phyloP scores from a whole-genome alignment of 2,329 filamentous ascomycete species.

The Alternaria triticina region DNA sequence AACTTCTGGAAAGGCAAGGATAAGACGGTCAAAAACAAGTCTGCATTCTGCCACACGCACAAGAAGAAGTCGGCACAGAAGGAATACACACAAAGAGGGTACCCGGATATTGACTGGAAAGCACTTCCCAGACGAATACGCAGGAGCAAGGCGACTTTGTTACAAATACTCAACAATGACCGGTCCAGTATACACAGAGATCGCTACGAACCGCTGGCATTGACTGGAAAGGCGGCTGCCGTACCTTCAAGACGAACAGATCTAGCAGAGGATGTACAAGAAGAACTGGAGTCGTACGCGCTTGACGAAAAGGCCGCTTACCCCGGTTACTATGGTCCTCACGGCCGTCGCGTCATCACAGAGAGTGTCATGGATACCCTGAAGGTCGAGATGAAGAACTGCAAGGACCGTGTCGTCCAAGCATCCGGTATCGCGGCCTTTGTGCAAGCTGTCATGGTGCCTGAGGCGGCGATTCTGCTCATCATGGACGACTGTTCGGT shows the following conservation, averaged over 20 bases:
- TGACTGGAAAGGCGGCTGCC: constrained; percentile 35
- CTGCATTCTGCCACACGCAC: constrained; percentile 47
- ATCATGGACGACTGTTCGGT: constrained; percentile 65
- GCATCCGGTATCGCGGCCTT: constrained; percentile 41
- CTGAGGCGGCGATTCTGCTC: constrained; percentile 66
- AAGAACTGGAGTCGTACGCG: constrained; percentile 36
- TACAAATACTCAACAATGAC: constrained; percentile 64
- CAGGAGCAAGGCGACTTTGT: constrained; percentile 62
- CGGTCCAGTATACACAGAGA: constrained; percentile 16
- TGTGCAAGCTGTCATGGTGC: constrained; percentile 66
- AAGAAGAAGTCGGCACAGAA: constrained; percentile 37
- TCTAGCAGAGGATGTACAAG: constrained; percentile 47
- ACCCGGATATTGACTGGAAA: constrained; percentile 76
- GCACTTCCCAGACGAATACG: constrained; percentile 65
- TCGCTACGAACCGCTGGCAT: constrained; percentile 29
- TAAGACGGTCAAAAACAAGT: constrained; percentile 60
- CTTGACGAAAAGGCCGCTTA: constrained; percentile 26
- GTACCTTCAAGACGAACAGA: constrained; percentile 49
- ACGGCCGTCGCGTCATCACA: constrained; percentile 74
- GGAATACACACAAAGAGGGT: constrained; percentile 62
- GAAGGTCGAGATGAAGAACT: constrained; percentile 32
- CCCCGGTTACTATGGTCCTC: constrained; percentile 81
- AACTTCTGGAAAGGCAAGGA: constrained; percentile 43
- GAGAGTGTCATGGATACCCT: constrained; percentile 46
- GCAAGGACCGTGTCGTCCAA: constrained; percentile 39